These are phyloP conservation scores for Alternaria consortialis DNA, from an alignment of 2,329 filamentous ascomycete genomes.

Conservation along the genomic window DNA sequence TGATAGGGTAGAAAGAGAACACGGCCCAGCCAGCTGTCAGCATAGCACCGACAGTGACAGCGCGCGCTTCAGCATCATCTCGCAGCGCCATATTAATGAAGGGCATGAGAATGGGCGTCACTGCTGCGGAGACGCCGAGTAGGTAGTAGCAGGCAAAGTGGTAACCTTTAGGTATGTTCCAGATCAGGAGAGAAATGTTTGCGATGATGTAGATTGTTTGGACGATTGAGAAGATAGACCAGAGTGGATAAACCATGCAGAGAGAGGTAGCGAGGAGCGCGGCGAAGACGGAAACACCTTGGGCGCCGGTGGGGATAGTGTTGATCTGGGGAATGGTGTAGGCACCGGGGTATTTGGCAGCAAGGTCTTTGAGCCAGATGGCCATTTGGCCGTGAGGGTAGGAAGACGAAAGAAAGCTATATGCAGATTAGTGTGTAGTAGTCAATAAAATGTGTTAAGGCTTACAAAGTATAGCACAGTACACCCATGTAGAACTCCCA, in stretches of 20 bases:
- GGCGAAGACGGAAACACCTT: conserved; percentile 59
- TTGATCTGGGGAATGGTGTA: conserved; percentile 62
- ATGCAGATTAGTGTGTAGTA: not conserved
- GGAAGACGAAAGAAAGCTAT: conserved; percentile 44
- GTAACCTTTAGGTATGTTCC: conserved; percentile 60
- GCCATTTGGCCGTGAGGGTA: conserved; percentile 62
- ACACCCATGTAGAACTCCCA: conserved; percentile 64
- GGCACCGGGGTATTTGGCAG: conserved; percentile 38
- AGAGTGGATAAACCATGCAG: conserved; percentile 61
- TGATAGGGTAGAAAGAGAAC: conserved; percentile 48
- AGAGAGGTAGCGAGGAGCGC: conserved; percentile 62
- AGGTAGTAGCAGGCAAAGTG: conserved; percentile 50
- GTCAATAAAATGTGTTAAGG: not conserved
- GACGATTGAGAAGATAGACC: conserved; percentile 58
- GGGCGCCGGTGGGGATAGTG: conserved; percentile 59
- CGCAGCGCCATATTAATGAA: conserved; percentile 51
- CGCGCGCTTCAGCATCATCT: conserved; percentile 59
- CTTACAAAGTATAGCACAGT: conserved; percentile 59
- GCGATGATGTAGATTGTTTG: conserved; percentile 55
- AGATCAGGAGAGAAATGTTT: conserved; percentile 58
- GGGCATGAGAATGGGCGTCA: conserved; percentile 49
- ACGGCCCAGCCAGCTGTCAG: conserved; percentile 48
- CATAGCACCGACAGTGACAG: conserved; percentile 61
- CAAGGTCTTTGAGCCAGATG: conserved; percentile 62
- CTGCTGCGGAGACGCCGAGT: conserved; percentile 46